These are phyloP conservation scores for Torrubiella hemipterigena DNA, from an alignment of 2,329 filamentous ascomycete species.

Conservation along the genomic window DNA sequence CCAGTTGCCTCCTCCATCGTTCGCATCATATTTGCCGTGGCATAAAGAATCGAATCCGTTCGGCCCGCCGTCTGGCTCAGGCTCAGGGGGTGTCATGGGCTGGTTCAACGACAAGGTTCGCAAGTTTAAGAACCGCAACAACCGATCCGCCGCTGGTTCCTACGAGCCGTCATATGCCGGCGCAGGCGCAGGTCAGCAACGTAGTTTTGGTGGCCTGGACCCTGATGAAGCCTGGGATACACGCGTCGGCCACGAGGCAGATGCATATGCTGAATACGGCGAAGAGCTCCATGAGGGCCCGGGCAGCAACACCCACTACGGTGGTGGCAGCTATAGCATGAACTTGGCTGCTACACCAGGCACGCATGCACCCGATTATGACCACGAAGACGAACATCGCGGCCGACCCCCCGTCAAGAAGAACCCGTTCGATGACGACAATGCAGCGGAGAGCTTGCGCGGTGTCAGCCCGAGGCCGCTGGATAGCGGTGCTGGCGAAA, in stretches of 20 bases:
- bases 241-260: constrained; percentile 62
- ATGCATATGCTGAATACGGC: constrained; percentile 54
- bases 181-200: constrained; percentile 27
- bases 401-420: constrained; percentile 28
- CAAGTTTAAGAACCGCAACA: constrained; percentile 52
- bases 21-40: constrained; percentile 64
- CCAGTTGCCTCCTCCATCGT: constrained; percentile 58
- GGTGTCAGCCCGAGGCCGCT: constrained; percentile 71
- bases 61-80: constrained; percentile 39
- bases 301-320: constrained; percentile 18
- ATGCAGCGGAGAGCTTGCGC: constrained; percentile 50
- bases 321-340: constrained; percentile 33
- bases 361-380: constrained; percentile 13
- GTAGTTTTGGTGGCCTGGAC: constrained; percentile 58
- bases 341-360: constrained; percentile 28
- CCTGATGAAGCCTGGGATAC: constrained; percentile 82
- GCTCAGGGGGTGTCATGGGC: constrained; percentile 54
- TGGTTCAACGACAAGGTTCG: constrained; percentile 60
- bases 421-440: constrained; percentile 61
- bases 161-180: constrained; percentile 47
- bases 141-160: constrained; percentile 54
- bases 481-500: constrained; percentile 27
- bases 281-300: constrained; percentile 57
- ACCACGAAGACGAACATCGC: constrained; percentile 14
- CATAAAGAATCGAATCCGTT: constrained; percentile 32